Evolutionary conservation across 805 yeast genomes (phyloP).

Genomic region (Ogataea siamensis): DNA sequence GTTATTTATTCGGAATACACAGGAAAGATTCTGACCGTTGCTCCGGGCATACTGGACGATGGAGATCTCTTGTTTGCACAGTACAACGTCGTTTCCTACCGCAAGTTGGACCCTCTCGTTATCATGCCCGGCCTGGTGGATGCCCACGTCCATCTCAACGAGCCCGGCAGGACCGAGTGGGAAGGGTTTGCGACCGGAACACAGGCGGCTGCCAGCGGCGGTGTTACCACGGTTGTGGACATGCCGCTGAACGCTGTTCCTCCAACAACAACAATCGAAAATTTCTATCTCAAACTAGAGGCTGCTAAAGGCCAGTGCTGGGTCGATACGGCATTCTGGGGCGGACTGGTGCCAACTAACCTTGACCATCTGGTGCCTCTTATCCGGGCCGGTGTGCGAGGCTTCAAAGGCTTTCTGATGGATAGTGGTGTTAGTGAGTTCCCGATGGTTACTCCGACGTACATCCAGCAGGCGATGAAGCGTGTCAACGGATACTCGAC

Average conservation of each 20-base stretch:
- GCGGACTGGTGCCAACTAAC: constrained; percentile 86
- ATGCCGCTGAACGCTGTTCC: constrained; percentile 97
- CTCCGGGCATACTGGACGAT: constrained; percentile 35
- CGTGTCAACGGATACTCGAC: constrained; percentile 62
- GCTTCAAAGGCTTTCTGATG: constrained; percentile 89
- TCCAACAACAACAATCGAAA: constrained; percentile 83
- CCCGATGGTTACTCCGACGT: constrained; percentile 69
- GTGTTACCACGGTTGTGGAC: constrained; percentile 92
- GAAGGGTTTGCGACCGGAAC: constrained; percentile 98
- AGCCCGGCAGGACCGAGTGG: constrained; percentile 98
- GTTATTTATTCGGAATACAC: constrained; percentile 54
- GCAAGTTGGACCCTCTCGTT: constrained; percentile 59
- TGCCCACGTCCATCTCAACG: constrained; percentile 91
- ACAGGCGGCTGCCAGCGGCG: constrained; percentile 91
- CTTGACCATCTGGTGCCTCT: constrained; percentile 67
- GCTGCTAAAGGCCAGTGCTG: constrained; percentile 83
- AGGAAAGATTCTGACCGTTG: constrained; percentile 60
- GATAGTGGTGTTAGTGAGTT: constrained; percentile 97
- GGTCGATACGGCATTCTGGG: constrained; percentile 97
- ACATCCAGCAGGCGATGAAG: constrained; percentile 67
- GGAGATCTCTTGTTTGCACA: constrained; percentile 40
- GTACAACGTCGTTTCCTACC: constrained; percentile 43
- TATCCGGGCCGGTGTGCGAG: constrained; percentile 83
- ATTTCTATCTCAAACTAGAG: constrained; percentile 67
- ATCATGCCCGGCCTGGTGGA: constrained; percentile 91